phyloP scores from a whole-genome alignment of 2,329 filamentous ascomycete genomes.

The Diplocarpon rosae region DNA sequence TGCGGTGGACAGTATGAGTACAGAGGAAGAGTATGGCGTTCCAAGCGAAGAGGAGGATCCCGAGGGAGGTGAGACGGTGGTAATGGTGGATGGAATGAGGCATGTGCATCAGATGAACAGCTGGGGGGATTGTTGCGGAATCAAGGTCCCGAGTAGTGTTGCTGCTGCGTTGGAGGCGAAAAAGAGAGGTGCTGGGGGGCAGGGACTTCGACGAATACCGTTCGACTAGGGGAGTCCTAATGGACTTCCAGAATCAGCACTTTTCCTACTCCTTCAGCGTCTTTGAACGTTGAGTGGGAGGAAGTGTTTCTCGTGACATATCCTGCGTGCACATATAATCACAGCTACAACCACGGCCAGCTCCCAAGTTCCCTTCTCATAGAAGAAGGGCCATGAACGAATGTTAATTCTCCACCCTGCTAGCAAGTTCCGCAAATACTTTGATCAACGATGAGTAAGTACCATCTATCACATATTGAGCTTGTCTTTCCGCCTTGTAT shows the following conservation, averaged over 20 bases:
- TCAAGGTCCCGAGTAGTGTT: constrained; percentile 89
- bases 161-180: constrained; percentile 82
- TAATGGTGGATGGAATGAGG: constrained; percentile 53
- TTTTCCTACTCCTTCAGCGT: too few relatives aligned
- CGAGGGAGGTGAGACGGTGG: constrained; percentile 47
- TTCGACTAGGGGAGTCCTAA: constrained; percentile 49
- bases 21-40: constrained; percentile 41
- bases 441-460: too few relatives aligned
- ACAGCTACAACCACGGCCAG: too few relatives aligned
- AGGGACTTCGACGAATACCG: constrained; percentile 60
- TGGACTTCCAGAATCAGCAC: neutral
- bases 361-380: too few relatives aligned
- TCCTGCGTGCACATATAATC: too few relatives aligned
- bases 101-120: constrained; percentile 61
- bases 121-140: constrained; percentile 97
- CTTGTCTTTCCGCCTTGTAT: too few relatives aligned
- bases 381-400: too few relatives aligned
- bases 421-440: too few relatives aligned
- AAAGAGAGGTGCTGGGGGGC: constrained; percentile 53
- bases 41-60: constrained; percentile 38
- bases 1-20: constrained; percentile 71
- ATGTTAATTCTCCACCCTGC: too few relatives aligned
- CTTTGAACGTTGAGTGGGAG: too few relatives aligned
- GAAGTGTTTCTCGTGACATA: too few relatives aligned
- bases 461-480: too few relatives aligned